A percentile compares a stretch with the other conserved stretches of the same genome.
Conservation (phyloP, 495 filamentous ascomycete species). For the Saxophila tyrrhenica region DNA sequence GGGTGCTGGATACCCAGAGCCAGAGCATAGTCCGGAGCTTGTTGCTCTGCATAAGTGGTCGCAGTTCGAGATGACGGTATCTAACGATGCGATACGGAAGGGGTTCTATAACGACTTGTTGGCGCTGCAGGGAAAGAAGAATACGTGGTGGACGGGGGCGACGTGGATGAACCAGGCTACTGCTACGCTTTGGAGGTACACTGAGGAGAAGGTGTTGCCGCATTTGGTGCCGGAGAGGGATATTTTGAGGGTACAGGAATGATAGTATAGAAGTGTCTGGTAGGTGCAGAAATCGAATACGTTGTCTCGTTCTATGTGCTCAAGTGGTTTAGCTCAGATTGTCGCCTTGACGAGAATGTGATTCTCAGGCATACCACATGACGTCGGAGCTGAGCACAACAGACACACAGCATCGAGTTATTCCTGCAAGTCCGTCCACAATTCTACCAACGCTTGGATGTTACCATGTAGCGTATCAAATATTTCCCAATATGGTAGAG, state of each 20-base stretch:
- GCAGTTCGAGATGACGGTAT: constrained; percentile 21
- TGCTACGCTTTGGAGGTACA: constrained; percentile 16
- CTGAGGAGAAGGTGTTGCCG: constrained; percentile 12
- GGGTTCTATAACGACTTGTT: constrained; percentile 40
- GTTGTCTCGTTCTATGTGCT: too few species aligned
- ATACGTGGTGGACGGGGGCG: constrained; percentile 45
- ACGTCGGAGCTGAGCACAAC: too few species aligned
- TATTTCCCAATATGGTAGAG: too few species aligned
- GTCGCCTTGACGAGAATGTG: too few species aligned
- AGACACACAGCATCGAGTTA: too few species aligned
- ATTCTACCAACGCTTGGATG: too few species aligned
- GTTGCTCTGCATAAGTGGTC: constrained; percentile 19
- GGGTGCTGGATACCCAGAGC: neutral
- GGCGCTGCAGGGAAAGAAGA: constrained; percentile 40
- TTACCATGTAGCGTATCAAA: too few species aligned
- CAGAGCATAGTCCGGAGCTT: constrained; percentile 14
- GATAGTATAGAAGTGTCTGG: neutral
- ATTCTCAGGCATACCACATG: too few species aligned
- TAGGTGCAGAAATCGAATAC: too few species aligned
- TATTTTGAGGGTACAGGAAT: neutral
- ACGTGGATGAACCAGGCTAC: constrained; percentile 22
- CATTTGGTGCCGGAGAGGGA: neutral
- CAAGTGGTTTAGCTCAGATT: too few species aligned
- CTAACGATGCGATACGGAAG: constrained; percentile 28
- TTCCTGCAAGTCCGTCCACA: too few species aligned